phyloP scores from a whole-genome alignment of 2,329 filamentous ascomycete genomes.

The Penicillium griseofulvum region DNA sequence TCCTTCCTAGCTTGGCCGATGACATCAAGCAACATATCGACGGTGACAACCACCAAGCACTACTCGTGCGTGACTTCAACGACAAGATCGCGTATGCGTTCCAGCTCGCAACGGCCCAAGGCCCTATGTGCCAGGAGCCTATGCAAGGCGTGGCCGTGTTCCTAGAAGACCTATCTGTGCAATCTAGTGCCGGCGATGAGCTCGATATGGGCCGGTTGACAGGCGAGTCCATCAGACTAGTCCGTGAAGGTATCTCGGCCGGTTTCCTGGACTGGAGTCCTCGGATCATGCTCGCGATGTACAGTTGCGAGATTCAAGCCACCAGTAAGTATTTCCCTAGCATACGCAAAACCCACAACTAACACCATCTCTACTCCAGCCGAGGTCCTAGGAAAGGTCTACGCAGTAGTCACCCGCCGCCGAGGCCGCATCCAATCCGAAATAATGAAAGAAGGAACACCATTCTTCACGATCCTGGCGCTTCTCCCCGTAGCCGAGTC shows the following conservation, averaged over 20 bases:
- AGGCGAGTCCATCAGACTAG: conserved; percentile 86
- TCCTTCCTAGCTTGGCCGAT: conserved; percentile 37
- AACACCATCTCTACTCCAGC: conserved; percentile 42
- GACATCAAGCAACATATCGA: conserved; percentile 33
- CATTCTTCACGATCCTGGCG: conserved; percentile 91
- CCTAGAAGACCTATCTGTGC: conserved; percentile 72
- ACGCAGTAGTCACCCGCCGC: conserved; percentile 94
- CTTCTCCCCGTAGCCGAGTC: conserved; percentile 88
- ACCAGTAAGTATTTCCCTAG: conserved; percentile 62
- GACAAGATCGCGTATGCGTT: conserved; percentile 94
- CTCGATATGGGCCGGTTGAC: conserved; percentile 74
- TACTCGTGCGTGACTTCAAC: conserved; percentile 64
- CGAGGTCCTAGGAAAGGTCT: conserved; percentile 91
- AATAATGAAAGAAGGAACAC: conserved; percentile 88
- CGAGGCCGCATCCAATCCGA: conserved; percentile 87
- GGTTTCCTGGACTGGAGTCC: conserved; percentile 96
- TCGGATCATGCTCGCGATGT: conserved; percentile 94
- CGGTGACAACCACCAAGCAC: conserved; percentile 26
- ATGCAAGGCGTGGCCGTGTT: conserved; percentile 91
- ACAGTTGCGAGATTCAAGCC: conserved; percentile 95
- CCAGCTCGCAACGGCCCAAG: conserved; percentile 84
- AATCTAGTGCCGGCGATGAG: conserved; percentile 50
- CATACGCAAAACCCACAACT: not conserved
- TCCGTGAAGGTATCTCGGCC: conserved; percentile 76
- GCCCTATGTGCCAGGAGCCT: conserved; percentile 87